A percentile compares a stretch with the other conserved stretches of the same genome.
Conservation (phyloP, 352 stramenopile genomes). For the Plasmopara viticola region DNA sequence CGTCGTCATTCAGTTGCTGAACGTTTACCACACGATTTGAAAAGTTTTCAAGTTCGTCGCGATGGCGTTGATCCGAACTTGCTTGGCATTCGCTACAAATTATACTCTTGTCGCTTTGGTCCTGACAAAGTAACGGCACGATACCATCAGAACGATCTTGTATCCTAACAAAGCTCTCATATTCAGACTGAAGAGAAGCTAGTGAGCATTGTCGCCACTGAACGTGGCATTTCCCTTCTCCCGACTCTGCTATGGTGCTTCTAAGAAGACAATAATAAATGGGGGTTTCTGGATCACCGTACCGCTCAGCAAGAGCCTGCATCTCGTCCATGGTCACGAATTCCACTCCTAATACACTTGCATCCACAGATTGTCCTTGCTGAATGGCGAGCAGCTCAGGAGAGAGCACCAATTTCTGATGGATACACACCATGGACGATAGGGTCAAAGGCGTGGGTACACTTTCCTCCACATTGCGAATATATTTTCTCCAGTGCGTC, state of each 20-base stretch:
- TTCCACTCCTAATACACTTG: conserved; percentile 43
- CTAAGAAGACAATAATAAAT: conserved; percentile 48
- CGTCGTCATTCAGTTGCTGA: conserved; percentile 47
- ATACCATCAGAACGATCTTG: conserved; percentile 20
- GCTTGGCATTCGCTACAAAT: conserved; percentile 51
- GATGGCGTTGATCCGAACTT: conserved; percentile 29
- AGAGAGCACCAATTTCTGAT: conserved; percentile 51
- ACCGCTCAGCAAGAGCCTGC: conserved; percentile 45
- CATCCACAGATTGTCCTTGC: conserved; percentile 35
- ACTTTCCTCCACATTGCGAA: conserved; percentile 55
- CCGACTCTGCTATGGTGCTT: conserved; percentile 5
- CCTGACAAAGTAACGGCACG: conserved; percentile 25
- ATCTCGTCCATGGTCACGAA: conserved; percentile 61
- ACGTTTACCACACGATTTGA: conserved; percentile 52
- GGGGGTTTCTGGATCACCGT: conserved; percentile 36
- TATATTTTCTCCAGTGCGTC: conserved; percentile 57
- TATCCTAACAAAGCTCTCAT: conserved; percentile 16
- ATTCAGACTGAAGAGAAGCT: conserved; percentile 25
- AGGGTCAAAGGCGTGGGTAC: conserved; percentile 27
- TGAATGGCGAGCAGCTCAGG: conserved; percentile 36
- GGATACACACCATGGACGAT: conserved; percentile 37
- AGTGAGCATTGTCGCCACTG: conserved; percentile 45
- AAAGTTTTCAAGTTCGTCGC: conserved; percentile 60
- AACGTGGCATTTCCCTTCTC: conserved; percentile 17
- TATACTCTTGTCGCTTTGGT: conserved; percentile 23